Percentiles rank a stretch among this genome's conserved stretches.
Evolutionary conservation across 1,139 yeast species (phyloP).

Genomic region (Kodamaea anthophila): DNA sequence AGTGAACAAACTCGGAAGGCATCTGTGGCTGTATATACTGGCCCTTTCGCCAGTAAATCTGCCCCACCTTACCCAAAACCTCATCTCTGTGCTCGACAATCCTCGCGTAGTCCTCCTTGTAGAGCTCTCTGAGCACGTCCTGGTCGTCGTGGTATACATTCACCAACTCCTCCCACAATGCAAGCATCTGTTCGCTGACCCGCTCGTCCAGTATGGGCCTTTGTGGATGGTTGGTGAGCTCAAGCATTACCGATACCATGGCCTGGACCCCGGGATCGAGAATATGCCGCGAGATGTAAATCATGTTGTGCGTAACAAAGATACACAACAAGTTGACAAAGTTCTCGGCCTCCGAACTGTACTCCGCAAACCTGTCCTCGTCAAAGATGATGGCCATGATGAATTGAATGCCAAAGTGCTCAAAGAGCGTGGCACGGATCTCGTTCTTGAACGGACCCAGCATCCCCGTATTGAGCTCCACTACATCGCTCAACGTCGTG

Average conservation of each 20-base stretch:
- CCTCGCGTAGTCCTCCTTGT: conserved; percentile 18
- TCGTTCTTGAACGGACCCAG: conserved; percentile 21
- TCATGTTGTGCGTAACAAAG: conserved; percentile 47
- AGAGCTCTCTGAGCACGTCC: conserved; percentile 30
- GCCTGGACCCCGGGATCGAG: conserved; percentile 31
- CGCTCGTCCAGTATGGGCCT: conserved; percentile 61
- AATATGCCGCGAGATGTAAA: conserved; percentile 43
- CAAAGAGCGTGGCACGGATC: conserved; percentile 30
- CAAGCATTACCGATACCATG: conserved; percentile 46
- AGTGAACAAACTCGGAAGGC: conserved; percentile 57
- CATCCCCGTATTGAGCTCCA: conserved; percentile 42
- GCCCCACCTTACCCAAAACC: conserved; percentile 42
- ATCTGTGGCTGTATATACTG: conserved; percentile 17
- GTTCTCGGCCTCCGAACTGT: conserved; percentile 39
- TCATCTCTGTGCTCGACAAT: conserved; percentile 27
- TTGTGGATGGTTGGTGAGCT: conserved; percentile 56
- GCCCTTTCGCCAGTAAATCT: conserved; percentile 58
- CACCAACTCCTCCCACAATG: conserved; percentile 75
- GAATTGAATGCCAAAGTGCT: conserved; percentile 36
- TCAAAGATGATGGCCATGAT: conserved; percentile 19
- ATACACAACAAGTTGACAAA: conserved; percentile 48
- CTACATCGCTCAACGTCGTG: conserved; percentile 36
- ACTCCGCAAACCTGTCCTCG: conserved; percentile 22
- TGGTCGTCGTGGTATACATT: conserved; percentile 56
- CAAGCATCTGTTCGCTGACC: conserved; percentile 60